Conservation (phyloP, 352 stramenopile species). For the Globisporangium radiosum region DNA sequence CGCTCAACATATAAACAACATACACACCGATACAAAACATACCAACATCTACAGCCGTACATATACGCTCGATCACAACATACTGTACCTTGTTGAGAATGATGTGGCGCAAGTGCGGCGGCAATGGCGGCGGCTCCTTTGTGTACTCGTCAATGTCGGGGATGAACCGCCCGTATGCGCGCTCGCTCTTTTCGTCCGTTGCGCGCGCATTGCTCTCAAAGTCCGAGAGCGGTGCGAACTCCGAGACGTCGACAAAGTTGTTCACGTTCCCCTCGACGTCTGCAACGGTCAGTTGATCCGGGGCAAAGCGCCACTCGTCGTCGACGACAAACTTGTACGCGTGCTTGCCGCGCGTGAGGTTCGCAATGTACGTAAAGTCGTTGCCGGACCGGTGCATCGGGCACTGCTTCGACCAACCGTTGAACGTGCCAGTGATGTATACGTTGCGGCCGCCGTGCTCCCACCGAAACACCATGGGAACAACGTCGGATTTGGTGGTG, state of each 20-base stretch:
- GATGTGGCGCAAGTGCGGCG: slow-evolving; percentile 98
- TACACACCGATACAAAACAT: neutral
- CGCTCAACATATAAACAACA: neutral
- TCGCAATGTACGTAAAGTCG: slow-evolving; percentile 99
- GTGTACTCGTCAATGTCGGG: slow-evolving; percentile 99
- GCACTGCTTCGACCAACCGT: slow-evolving; percentile 98
- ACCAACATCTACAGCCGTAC: neutral
- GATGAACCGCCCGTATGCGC: slow-evolving; percentile 93
- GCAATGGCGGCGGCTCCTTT: slow-evolving; percentile 97
- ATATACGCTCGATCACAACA: slow-evolving; percentile 2
- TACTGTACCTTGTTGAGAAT: slow-evolving; percentile 96
- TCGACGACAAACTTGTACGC: slow-evolving; percentile 99
- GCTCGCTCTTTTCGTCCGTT: slow-evolving; percentile 49
- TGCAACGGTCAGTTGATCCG: slow-evolving; percentile 94
- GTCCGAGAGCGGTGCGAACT: slow-evolving; percentile 90
- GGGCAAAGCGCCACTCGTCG: slow-evolving; percentile 97
- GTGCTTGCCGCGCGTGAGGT: slow-evolving; percentile 96
- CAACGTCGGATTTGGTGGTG: slow-evolving; percentile 27
- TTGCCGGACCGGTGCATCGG: slow-evolving; percentile 99
- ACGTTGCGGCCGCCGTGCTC: slow-evolving; percentile 95
- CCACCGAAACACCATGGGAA: slow-evolving; percentile 98
- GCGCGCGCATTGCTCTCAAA: slow-evolving; percentile 41
- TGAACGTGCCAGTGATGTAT: slow-evolving; percentile 99
- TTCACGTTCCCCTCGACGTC: slow-evolving; percentile 99
- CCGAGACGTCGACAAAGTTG: slow-evolving; percentile 99